These are phyloP conservation scores for Stagonosporopsis chrysanthemi DNA, from an alignment of 2,329 filamentous ascomycete genomes.

Conservation along the genomic window DNA sequence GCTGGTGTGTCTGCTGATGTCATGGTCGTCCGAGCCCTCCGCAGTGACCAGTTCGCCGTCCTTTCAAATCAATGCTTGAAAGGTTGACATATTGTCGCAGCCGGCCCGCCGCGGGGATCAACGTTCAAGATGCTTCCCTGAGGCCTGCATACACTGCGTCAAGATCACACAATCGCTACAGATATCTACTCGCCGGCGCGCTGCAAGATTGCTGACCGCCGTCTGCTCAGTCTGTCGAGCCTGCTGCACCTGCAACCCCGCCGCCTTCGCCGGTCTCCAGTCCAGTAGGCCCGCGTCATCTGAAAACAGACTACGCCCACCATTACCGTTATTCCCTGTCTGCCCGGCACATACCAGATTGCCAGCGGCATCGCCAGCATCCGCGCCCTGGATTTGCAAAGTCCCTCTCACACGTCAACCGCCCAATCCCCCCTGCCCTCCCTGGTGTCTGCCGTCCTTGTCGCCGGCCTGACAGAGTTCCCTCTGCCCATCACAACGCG, in stretches of 20 bases:
- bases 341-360: constrained; percentile 17
- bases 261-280: constrained; percentile 21
- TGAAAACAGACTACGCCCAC: constrained; percentile 17
- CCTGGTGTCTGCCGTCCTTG: constrained; percentile 33
- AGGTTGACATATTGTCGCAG: constrained; percentile 14
- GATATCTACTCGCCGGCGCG: constrained; percentile 17
- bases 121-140: constrained; percentile 18
- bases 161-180: constrained; percentile 12
- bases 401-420: constrained; percentile 2
- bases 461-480: constrained; percentile 32
- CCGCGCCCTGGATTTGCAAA: constrained; percentile 29
- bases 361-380: constrained; percentile 16
- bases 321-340: constrained; percentile 19
- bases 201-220: constrained; percentile 12
- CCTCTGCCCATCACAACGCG: constrained; percentile 21
- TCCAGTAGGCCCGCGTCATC: constrained; percentile 39
- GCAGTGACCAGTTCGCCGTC: constrained; percentile 12
- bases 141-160: constrained; percentile 8
- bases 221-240: constrained; percentile 4
- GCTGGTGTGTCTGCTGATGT: constrained; percentile 36
- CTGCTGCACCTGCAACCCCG: constrained; percentile 27
- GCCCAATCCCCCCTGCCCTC: constrained; percentile 41
- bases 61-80: constrained; percentile 21
- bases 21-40: constrained; percentile 31
- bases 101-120: constrained; percentile 20